These are phyloP conservation scores for Lenwebbia sp. DNA, from an alignment of 345 rosid genomes.

Conservation along the genomic window DNA sequence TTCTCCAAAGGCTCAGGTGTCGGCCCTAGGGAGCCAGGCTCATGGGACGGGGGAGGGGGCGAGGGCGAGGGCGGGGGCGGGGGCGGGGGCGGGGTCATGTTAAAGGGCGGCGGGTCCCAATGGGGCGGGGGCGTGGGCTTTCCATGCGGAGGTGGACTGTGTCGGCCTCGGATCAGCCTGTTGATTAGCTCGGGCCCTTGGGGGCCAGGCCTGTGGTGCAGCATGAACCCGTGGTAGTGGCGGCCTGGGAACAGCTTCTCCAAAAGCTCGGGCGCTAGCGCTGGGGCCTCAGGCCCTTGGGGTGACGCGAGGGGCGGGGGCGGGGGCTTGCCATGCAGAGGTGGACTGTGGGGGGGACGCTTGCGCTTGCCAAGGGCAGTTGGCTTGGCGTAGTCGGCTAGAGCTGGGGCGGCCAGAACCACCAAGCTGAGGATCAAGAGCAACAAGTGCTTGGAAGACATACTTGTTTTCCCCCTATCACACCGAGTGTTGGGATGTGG, in stretches of 20 bases:
- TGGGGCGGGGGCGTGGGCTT: background rate
- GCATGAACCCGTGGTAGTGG: background rate
- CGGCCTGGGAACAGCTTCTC: background rate
- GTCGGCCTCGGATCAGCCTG: background rate
- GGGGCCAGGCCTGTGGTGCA: background rate
- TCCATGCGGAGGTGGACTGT: background rate
- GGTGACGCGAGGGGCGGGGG: background rate
- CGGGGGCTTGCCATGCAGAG: background rate
- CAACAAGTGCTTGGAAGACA: constrained; percentile 7
- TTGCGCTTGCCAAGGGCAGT: background rate
- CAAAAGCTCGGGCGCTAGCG: background rate
- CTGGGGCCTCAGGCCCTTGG: background rate
- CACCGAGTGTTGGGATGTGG: background rate
- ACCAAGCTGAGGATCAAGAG: constrained; percentile 7
- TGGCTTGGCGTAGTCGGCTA: background rate
- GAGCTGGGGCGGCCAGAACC: background rate
- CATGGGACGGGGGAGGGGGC: too few species aligned
- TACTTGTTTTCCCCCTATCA: background rate
- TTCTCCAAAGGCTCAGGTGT: background rate
- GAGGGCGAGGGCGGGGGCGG: background rate
- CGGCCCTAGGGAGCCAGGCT: too few species aligned
- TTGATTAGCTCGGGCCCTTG: background rate
- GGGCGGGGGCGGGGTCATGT: background rate
- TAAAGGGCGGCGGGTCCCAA: background rate
- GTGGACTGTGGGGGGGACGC: background rate